phyloP scores from a whole-genome alignment of 2,329 filamentous ascomycete genomes.

The Diaporthe amygdali region DNA sequence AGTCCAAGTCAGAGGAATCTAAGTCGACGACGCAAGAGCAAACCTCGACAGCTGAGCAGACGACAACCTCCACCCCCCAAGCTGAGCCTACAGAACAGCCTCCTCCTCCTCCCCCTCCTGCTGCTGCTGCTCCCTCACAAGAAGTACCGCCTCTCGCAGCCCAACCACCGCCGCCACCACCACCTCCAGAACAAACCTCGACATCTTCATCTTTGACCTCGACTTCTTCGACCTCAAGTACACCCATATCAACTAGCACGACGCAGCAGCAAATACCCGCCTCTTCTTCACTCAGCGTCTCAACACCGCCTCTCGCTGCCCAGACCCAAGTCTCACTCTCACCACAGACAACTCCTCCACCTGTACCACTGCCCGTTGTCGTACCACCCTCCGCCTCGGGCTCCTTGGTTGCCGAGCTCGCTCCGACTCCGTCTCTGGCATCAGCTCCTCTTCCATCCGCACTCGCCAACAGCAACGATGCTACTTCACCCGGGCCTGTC shows the following conservation, averaged over 20 bases:
- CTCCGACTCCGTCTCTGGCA: not conserved
- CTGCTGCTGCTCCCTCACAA: not conserved
- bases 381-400: not conserved
- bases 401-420: not conserved
- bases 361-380: not conserved
- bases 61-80: not conserved
- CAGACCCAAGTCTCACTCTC: not conserved
- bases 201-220: not conserved
- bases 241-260: not conserved
- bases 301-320: not conserved
- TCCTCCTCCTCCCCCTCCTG: not conserved
- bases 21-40: not conserved
- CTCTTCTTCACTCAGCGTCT: not conserved
- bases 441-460: not conserved
- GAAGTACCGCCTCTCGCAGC: not conserved
- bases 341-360: conserved; percentile 1
- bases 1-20: not conserved
- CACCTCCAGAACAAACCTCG: not conserved
- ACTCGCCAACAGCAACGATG: not conserved
- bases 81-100: not conserved
- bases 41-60: not conserved
- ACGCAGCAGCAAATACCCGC: not conserved
- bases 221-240: not conserved
- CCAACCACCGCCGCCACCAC: not conserved
- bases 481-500: not conserved